Evolutionary conservation across 768 basidiomycete species (phyloP), one percentile per base, ranked within the genome.

Genomic region (Hygrocybe punicea): DNA sequence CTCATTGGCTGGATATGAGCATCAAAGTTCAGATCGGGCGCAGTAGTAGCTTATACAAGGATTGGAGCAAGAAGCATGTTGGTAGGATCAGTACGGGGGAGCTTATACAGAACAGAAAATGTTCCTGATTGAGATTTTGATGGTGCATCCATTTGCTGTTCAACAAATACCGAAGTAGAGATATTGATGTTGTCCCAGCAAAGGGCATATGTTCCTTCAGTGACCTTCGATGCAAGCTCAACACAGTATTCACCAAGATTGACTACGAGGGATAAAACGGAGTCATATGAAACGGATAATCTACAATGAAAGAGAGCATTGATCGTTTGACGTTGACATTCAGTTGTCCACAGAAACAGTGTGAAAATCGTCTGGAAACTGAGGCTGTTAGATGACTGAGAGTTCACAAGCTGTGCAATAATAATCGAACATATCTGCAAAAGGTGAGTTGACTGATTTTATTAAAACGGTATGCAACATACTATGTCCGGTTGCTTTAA

Each of bases 111-210:
- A 6, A 73, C 59, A 5, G 63, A 25, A 50, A 73, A 69, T 0
- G 73, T 75, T 3, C 74, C 73, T 2, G 72, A 73, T 42, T 72
- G 70, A 6, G 74, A 73, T 57, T 74, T 76, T 29, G 56, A 62
- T 14, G 64, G 63, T 1, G 62, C 61, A 17, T 57, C 51, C 4
- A 59, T 58, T 0, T 55, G 48, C 53, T 75, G 70, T 55, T 75
- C 71, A 21, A 73, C 61, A 45, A 61, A 65, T 16, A 68, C 72
- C 1, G 73, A 73, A 1, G 61, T 65, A 0, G 58, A 65, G 33
- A 71, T 51, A 39, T 72, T 69, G 48, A 71, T 62, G 40, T 73
- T 75, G 52, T 58, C 60, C 44, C 58, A 60, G 34, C 40, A 25
- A 44, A 59, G 44, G 24, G 50, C 44, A 19, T 63, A 55, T 0